Conservation (phyloP, 192 early-diverging fungal species). For the Coemansia sp. region DNA sequence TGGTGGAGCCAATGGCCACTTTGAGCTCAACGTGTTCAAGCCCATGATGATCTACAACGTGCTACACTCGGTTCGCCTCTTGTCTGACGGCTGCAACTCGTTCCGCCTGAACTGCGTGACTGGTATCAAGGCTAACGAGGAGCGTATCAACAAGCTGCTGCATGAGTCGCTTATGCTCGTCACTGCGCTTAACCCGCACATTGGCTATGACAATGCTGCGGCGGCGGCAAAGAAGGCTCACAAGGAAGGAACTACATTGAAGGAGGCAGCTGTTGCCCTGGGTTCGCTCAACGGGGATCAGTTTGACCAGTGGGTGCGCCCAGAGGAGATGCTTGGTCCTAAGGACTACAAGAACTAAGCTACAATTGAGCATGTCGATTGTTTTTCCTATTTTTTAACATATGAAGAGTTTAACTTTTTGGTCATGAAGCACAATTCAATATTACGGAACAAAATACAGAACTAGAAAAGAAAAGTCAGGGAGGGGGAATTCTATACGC, state of each 20-base stretch:
- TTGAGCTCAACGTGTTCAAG: conserved; percentile 99
- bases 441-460: neutral
- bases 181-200: conserved; percentile 97
- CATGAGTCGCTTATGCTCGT: conserved; percentile 98
- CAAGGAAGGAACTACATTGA: conserved; percentile 83
- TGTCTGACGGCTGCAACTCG: conserved; percentile 84
- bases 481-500: neutral
- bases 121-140: conserved; percentile 93
- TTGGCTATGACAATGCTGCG: conserved; percentile 93
- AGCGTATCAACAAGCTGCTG: conserved; percentile 84
- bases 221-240: conserved; percentile 97
- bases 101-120: conserved; percentile 97
- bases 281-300: conserved; percentile 86
- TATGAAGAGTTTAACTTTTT: neutral
- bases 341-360: conserved; percentile 55
- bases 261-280: conserved; percentile 90
- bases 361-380: neutral
- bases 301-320: conserved; percentile 96
- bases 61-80: conserved; percentile 88
- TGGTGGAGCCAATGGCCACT: conserved; percentile 96
- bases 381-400: neutral
- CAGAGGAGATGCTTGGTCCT: conserved; percentile 85
- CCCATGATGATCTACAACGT: conserved; percentile 99
- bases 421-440: neutral
- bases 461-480: neutral